These are phyloP conservation scores for Cornus kousa DNA, from an alignment of 148 eudicot species.

Conservation along the genomic window DNA sequence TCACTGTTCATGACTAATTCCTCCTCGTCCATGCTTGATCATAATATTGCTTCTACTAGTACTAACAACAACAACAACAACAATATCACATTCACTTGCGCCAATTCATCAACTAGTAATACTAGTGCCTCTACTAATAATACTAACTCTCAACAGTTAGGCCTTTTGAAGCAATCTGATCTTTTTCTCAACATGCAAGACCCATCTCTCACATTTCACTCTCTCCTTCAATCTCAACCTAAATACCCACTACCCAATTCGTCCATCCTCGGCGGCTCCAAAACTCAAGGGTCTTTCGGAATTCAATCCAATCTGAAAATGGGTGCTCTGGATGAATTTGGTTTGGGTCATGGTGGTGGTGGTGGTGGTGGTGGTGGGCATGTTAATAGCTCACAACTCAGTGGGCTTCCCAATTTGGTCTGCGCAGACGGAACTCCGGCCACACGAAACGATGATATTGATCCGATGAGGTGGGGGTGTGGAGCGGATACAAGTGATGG, in stretches of 20 bases:
- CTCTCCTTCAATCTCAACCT: constrained; percentile 23
- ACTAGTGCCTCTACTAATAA: neutral
- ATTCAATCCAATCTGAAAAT: constrained; percentile 12
- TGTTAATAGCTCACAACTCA: neutral
- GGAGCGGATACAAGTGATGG: neutral
- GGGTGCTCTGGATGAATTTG: constrained; percentile 1
- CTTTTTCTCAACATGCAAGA: constrained; percentile 1
- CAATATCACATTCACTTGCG: neutral
- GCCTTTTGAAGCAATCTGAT: constrained; percentile 9
- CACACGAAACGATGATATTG: neutral
- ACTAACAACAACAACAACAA: neutral
- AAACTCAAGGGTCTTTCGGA: neutral
- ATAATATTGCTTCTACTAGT: neutral
- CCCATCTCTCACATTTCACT: constrained; percentile 23
- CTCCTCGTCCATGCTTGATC: neutral
- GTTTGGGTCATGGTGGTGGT: neutral
- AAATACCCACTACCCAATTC: neutral
- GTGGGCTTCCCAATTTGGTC: constrained; percentile 14
- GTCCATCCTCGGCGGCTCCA: neutral
- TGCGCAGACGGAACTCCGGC: constrained; percentile 12
- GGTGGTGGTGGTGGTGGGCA: neutral
- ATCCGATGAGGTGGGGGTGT: neutral
- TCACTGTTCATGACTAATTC: neutral
- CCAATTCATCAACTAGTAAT: neutral
- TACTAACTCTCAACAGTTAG: neutral